Evolutionary conservation across 2,329 filamentous ascomycete genomes (phyloP), one percentile per base, ranked within the genome.

Genomic region (Aspergillus ochraceoroseus): DNA sequence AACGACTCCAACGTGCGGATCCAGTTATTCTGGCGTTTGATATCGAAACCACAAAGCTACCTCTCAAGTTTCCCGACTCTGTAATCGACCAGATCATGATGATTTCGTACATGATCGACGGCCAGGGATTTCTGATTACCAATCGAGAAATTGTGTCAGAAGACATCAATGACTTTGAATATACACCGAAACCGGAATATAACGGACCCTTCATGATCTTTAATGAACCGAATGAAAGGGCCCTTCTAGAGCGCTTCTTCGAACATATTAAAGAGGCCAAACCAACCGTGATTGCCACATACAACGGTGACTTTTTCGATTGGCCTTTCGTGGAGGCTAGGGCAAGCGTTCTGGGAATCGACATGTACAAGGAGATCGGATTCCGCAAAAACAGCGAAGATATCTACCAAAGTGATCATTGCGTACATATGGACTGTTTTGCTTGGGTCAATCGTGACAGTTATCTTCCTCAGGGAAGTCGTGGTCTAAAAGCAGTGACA

Each of bases 221-320:
- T 73, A 98, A 98, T 62, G 94, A 98, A 62, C 85, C 88, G 1
- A 83, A 96, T 57, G 92, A 98, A 66, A 92, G 92, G 64, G 78
- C 75, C 1, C 62, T 94, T 2, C 73, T 98, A 14, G 90, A 96
- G 59, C 76, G 92, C 11, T 98, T 98, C 68, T 96, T 98, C 58
- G 74, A 86, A 27, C 92, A 95, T 63, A 85, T 98, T 65, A 96
- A 98, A 58, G 87, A 95, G 63, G 87, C 88, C 1, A 80, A 85
- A 44, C 92, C 92, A 0, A 96, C 89, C 0, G 90, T 98, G 41
- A 98, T 98, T 63, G 90, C 94, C 23, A 98, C 92, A n/a, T 98
- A 98, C 75, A 98, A 98, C 87, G 92, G 92, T 70, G 92, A 98
- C 71, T 98, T 98, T 64, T 98, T 98, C 81, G 92, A 98, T 82